Conservation (phyloP, 2,329 filamentous ascomycete genomes). For the Fusarium sp. region DNA sequence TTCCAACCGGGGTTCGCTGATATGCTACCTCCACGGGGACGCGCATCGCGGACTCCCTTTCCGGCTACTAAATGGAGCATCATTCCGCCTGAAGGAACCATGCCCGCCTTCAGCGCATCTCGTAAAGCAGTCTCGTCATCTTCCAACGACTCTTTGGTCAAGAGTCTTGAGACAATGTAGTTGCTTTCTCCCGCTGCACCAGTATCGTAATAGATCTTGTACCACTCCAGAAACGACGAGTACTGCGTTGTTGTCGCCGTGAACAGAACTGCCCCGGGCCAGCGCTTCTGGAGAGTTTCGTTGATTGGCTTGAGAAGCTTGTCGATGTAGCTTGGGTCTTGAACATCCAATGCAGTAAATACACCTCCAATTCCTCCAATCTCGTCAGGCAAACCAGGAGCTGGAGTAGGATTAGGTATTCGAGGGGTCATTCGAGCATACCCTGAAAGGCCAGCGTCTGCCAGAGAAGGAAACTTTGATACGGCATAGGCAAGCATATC, state of each 20-base stretch:
- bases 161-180: constrained; percentile 55
- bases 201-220: constrained; percentile 49
- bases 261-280: constrained; percentile 45
- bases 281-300: constrained; percentile 50
- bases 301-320: constrained; percentile 50
- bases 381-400: constrained; percentile 46
- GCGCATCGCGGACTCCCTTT: constrained; percentile 55
- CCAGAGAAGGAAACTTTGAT: constrained; percentile 56
- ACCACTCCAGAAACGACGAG: constrained; percentile 52
- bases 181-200: constrained; percentile 48
- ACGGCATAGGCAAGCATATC: constrained; percentile 59
- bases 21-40: constrained; percentile 56
- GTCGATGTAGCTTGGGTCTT: constrained; percentile 41
- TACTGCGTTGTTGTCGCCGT: constrained; percentile 35
- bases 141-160: constrained; percentile 51
- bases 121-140: constrained; percentile 41
- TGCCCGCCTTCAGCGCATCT: constrained; percentile 50
- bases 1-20: constrained; percentile 63
- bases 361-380: constrained; percentile 49
- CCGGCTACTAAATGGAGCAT: constrained; percentile 55
- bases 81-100: constrained; percentile 41
- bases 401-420: constrained; percentile 50
- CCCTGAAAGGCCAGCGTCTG: constrained; percentile 61
- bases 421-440: constrained; percentile 53
- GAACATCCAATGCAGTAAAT: constrained; percentile 50